These are phyloP conservation scores for Henckelia pumila DNA, from an alignment of 257 asterid genomes.

Conservation along the genomic window DNA sequence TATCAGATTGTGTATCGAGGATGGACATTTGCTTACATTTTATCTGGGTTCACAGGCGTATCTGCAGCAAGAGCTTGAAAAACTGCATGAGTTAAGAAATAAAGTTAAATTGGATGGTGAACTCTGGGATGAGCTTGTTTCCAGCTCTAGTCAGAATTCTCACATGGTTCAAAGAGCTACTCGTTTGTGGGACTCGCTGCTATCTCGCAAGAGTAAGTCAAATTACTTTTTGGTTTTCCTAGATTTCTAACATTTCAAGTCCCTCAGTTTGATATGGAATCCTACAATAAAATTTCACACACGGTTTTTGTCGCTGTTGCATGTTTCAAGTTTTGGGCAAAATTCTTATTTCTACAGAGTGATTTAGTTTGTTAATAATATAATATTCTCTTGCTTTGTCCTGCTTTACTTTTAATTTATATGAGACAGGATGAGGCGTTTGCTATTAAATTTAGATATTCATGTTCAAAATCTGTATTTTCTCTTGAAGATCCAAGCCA, in stretches of 20 bases:
- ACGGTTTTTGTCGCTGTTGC: not conserved
- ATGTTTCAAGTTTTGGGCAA: not conserved
- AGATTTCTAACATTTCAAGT: constrained; percentile 3
- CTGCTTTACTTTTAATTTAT: constrained; percentile 17
- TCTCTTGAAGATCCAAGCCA: constrained; percentile 5
- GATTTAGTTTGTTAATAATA: not conserved
- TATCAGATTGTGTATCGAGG: constrained; percentile 13
- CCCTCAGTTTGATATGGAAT: constrained; percentile 18
- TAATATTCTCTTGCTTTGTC: not conserved
- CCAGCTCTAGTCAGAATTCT: constrained; percentile 98
- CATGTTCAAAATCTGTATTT: not conserved
- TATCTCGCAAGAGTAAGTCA: constrained; percentile 89
- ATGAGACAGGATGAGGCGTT: constrained; percentile 16
- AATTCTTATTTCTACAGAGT: not conserved
- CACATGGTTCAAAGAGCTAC: constrained; percentile 99
- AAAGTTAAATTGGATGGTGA: constrained; percentile 97
- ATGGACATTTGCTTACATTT: constrained; percentile 17
- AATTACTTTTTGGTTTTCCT: constrained; percentile 19
- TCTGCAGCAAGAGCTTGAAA: constrained; percentile 98
- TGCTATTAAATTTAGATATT: constrained; percentile 11
- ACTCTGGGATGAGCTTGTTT: constrained; percentile 97
- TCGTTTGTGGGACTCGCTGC: constrained; percentile 92
- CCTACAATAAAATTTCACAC: constrained; percentile 1
- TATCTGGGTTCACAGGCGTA: constrained; percentile 61
- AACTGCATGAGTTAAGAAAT: constrained; percentile 85